phyloP scores from a whole-genome alignment of 2,329 filamentous ascomycete species.

The Drechmeria coniospora region DNA sequence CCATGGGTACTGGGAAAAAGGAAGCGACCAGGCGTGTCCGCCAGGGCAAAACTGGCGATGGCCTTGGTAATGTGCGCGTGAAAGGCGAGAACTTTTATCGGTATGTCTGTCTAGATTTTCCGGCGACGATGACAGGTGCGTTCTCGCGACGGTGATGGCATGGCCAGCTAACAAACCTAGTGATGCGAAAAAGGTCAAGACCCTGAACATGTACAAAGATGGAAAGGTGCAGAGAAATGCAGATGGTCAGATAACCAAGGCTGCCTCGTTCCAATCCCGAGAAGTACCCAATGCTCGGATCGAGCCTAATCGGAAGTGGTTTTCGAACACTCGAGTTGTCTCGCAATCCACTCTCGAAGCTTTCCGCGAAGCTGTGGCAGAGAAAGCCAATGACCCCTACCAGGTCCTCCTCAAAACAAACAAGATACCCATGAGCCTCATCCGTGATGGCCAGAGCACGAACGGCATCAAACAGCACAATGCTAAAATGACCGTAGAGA shows the following conservation, averaged over 20 bases:
- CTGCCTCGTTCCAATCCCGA: conserved; percentile 68
- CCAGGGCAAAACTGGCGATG: conserved; percentile 72
- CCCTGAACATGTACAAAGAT: conserved; percentile 80
- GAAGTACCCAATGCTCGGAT: conserved; percentile 73
- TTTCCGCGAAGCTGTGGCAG: conserved; percentile 84
- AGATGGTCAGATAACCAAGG: conserved; percentile 67
- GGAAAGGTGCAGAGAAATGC: conserved; percentile 72
- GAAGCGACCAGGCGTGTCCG: conserved; percentile 69
- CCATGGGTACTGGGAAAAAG: conserved; percentile 86
- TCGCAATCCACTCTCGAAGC: conserved; percentile 74
- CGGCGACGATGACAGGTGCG: too few relatives aligned
- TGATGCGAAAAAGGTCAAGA: conserved; percentile 74
- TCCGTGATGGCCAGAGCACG: conserved; percentile 59
- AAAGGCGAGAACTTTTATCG: conserved; percentile 99
- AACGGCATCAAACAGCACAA: conserved; percentile 85
- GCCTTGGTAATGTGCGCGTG: conserved; percentile 77
- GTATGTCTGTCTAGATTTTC: too few relatives aligned
- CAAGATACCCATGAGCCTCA: conserved; percentile 91
- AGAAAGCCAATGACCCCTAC: conserved; percentile 81
- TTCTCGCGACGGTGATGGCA: too few relatives aligned
- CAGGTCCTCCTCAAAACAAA: conserved; percentile 92
- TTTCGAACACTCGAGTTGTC: conserved; percentile 81
- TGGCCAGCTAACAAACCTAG: conserved; percentile 14
- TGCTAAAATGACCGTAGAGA: conserved; percentile 87
- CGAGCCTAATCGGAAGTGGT: conserved; percentile 96